Evolutionary conservation across 2,329 filamentous ascomycete genomes (phyloP).

Genomic region (Trichophyton mentagrophytes): DNA sequence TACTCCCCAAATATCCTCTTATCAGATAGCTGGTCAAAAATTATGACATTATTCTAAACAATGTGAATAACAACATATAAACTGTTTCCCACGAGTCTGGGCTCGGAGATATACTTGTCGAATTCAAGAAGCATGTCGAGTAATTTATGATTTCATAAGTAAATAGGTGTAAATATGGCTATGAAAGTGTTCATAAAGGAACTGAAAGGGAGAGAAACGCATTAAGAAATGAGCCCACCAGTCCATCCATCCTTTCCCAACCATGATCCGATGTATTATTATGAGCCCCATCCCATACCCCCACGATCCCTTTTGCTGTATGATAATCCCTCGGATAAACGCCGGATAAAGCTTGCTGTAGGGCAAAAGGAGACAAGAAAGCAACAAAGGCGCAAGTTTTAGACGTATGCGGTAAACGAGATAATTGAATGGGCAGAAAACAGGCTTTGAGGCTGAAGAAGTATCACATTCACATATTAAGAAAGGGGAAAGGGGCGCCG

Average conservation of each 20-base stretch:
- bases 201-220: background rate
- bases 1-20: background rate
- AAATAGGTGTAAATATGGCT: background rate
- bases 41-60: no score
- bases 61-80: no score
- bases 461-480: background rate
- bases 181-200: background rate
- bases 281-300: background rate
- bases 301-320: background rate
- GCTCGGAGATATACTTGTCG: background rate
- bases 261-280: conserved; percentile 1
- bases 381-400: background rate
- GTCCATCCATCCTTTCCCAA: background rate
- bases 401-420: background rate
- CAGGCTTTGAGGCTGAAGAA: background rate
- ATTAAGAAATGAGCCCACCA: background rate
- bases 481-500: background rate
- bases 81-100: no score
- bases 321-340: conserved; percentile 1
- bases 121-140: background rate
- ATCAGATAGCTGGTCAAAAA: no score
- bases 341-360: background rate
- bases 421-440: background rate
- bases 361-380: background rate
- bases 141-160: background rate